These are phyloP conservation scores for Thalia dealbata DNA, from an alignment of 176 grass and related monocot genomes.

Conservation along the genomic window DNA sequence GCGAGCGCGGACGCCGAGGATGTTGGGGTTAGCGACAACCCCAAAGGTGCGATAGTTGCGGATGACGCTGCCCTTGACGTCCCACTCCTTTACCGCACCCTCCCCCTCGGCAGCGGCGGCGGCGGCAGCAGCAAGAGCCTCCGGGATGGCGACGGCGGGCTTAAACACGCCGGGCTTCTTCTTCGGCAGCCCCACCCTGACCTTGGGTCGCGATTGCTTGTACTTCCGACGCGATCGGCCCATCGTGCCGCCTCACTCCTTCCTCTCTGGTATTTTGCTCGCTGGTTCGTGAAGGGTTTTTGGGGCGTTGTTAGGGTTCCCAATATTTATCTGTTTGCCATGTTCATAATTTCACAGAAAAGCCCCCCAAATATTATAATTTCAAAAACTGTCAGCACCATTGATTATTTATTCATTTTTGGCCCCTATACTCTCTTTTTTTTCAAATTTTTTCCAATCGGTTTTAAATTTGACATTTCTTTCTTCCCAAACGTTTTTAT, in stretches of 20 bases:
- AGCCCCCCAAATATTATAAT: too few species aligned
- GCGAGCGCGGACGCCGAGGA: conserved; percentile 53
- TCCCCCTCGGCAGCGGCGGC: not conserved
- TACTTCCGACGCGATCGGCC: conserved; percentile 78
- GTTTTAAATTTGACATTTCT: too few species aligned
- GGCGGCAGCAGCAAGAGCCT: conserved; percentile 43
- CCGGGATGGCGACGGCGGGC: conserved; percentile 52
- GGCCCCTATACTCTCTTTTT: too few species aligned
- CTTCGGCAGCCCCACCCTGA: conserved; percentile 55
- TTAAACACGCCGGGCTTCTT: conserved; percentile 70
- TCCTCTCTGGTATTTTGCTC: not conserved
- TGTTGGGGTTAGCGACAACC: conserved; percentile 75
- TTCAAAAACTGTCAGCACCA: too few species aligned
- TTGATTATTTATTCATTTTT: too few species aligned
- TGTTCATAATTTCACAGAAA: not conserved
- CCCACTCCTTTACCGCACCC: conserved; percentile 27
- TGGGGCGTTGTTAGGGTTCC: not conserved
- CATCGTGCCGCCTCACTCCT: conserved; percentile 22
- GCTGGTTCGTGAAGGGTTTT: not conserved
- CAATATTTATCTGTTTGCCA: not conserved
- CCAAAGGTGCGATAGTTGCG: conserved; percentile 83
- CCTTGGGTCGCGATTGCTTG: conserved; percentile 71
- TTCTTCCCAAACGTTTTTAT: too few species aligned
- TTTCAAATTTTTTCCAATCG: too few species aligned
- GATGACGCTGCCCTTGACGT: conserved; percentile 69